Evolutionary conservation across 1,284 basidiomycete genomes (phyloP).

Genomic region (Trichosporon sp.): DNA sequence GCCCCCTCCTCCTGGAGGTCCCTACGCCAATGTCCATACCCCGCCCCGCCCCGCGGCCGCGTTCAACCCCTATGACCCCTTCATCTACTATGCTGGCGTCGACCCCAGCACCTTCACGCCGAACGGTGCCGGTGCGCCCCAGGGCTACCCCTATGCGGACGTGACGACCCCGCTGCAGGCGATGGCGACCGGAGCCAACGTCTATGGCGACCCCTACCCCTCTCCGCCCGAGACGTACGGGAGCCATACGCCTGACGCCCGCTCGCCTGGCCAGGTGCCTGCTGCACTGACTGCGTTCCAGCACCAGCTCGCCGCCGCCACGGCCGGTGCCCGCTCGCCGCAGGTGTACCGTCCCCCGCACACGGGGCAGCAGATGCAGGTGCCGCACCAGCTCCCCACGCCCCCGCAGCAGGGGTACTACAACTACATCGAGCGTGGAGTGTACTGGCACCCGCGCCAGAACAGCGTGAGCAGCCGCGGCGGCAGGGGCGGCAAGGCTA

Average conservation of each 20-base stretch:
- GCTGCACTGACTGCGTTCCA: constrained; percentile 18
- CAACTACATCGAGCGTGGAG: constrained; percentile 16
- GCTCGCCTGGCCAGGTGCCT: constrained; percentile 9
- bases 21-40: constrained; percentile 25
- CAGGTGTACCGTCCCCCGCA: constrained; percentile 24
- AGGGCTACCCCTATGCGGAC: constrained; percentile 22
- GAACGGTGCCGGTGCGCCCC: constrained; percentile 9
- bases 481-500: background rate
- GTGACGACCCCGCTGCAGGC: constrained; percentile 26
- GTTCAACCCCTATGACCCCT: constrained; percentile 22
- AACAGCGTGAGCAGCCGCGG: constrained; percentile 15
- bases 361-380: constrained; percentile 26
- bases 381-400: constrained; percentile 8
- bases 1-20: background rate
- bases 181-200: constrained; percentile 7
- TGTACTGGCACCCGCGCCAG: constrained; percentile 22
- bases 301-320: constrained; percentile 10
- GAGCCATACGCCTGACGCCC: constrained; percentile 10
- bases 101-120: constrained; percentile 11
- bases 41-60: constrained; percentile 24
- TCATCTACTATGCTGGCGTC: constrained; percentile 27
- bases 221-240: constrained; percentile 23
- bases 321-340: background rate
- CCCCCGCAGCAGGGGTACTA: constrained; percentile 20
- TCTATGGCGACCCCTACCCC: constrained; percentile 28